Evolutionary conservation across 2,329 filamentous ascomycete genomes (phyloP).

Genomic region (Sphaerulina vaccinii): DNA sequence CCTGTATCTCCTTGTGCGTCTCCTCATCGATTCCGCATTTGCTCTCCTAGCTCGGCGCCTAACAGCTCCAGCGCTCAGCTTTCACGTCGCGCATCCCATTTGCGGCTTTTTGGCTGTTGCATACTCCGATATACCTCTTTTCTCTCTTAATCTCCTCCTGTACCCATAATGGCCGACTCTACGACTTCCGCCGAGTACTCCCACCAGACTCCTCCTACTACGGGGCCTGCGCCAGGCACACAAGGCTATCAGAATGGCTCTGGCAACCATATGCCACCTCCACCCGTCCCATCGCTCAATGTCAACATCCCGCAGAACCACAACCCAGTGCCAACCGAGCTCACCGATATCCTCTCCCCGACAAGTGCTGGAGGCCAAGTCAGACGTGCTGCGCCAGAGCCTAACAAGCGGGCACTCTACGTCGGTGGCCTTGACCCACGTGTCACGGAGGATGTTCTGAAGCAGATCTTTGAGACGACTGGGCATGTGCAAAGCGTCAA

Average conservation of each 20-base stretch:
- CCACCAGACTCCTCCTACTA: conserved; percentile 67
- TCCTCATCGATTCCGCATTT: conserved; percentile 6
- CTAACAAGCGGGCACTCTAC: conserved; percentile 96
- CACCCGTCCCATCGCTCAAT: conserved; percentile 67
- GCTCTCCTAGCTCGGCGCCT: conserved; percentile 22
- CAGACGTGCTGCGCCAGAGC: conserved; percentile 90
- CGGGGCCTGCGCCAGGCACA: conserved; percentile 68
- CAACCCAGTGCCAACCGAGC: conserved; percentile 89
- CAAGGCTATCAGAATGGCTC: conserved; percentile 67
- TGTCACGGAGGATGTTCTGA: conserved; percentile 61
- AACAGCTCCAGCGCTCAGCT: conserved; percentile 20
- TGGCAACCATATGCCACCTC: conserved; percentile 82
- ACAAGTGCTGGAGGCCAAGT: conserved; percentile 77
- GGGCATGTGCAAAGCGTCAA: conserved; percentile 98
- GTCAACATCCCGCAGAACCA: conserved; percentile 91
- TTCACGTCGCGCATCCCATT: conserved; percentile 11
- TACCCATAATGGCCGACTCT: conserved; percentile 71
- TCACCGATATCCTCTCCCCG: conserved; percentile 84
- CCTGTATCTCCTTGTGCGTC: conserved; percentile 19
- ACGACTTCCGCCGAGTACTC: conserved; percentile 61
- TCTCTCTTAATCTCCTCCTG: conserved; percentile 41
- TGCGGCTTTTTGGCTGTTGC: conserved; percentile 13
- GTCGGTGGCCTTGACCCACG: conserved; percentile 84
- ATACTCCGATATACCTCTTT: conserved; percentile 22
- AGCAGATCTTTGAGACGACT: conserved; percentile 84